Evolutionary conservation across 2,329 filamentous ascomycete genomes (phyloP), one percentile per base, ranked within the genome.

Genomic region (Aspergillus thermomutatus): DNA sequence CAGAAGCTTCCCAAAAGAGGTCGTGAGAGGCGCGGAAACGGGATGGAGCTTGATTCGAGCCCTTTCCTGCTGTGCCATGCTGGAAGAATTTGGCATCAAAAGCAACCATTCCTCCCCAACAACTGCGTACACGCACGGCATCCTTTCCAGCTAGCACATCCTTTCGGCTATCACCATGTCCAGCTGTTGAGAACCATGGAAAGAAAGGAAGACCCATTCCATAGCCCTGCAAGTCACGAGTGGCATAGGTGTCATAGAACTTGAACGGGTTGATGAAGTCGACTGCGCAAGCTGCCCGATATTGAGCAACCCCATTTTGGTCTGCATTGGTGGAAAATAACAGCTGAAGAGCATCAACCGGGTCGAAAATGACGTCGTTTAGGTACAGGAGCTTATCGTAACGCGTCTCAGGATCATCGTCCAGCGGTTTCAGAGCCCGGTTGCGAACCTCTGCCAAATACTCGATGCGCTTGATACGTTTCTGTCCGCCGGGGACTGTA

Each of bases 191-290:
- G 69, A 92, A 92, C 80, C 87, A 89, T 0, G 89, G 89, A 66
- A 82, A 92, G 68, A 91, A 85, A 0, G 88, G 87, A 2, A 91
- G 73, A 1, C 88, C 89, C 67, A 87, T 83, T 27, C 82, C 81
- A 66, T 83, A 87, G 0, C 88, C 88, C 64, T 91, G 86, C 3
- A 83, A 73, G 67, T 92, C 89, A 19, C 89, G 80, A 28, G 86
- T 87, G 1, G 89, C 89, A 72, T 88, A 91, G 0, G 87, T 86
- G 70, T 92, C 89, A 71, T 92, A 92, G 68, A 88, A 90, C 60
- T 89, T 87, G 73, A 90, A 85, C 0, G 87, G 84, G 60, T 86
- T 84, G 67, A 87, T 85, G 66, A 88, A 91, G 74, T 92, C 89
- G 21, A 89, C 79, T 0, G 87, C 87, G 66, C 89, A 92, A 2